These are phyloP conservation scores for Aspergillus arachidicola DNA, from an alignment of 2,329 filamentous ascomycete species.

Conservation along the genomic window DNA sequence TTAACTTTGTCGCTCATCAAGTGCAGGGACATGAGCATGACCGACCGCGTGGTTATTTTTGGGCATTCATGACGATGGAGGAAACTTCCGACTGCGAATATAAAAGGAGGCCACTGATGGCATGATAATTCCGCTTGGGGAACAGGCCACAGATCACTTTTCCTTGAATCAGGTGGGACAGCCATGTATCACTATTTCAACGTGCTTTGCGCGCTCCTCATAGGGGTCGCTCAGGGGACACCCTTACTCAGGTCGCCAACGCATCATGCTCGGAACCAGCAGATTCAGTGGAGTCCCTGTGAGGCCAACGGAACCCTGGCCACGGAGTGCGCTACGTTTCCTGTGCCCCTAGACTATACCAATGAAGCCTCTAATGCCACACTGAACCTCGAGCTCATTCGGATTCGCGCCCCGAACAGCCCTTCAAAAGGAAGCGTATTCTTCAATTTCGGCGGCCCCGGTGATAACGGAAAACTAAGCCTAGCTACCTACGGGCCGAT, in stretches of 20 bases:
- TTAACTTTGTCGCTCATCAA: background rate
- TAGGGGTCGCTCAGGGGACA: background rate
- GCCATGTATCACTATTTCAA: background rate
- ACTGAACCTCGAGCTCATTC: conserved; percentile 31
- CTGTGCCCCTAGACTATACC: conserved; percentile 40
- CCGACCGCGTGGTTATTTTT: background rate
- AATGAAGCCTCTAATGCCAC: conserved; percentile 22
- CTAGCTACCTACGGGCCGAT: conserved; percentile 6
- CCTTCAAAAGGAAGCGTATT: conserved; percentile 36
- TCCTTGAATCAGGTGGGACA: background rate
- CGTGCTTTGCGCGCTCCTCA: background rate
- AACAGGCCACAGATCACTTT: background rate
- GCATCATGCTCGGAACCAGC: background rate
- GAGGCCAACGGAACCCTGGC: background rate
- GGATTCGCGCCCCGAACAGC: conserved; percentile 28
- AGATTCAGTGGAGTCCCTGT: too few relatives aligned
- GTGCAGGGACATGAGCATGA: background rate
- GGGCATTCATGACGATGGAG: background rate
- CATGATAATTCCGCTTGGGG: too few relatives aligned
- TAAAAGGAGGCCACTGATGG: background rate
- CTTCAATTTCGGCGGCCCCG: conserved; percentile 39
- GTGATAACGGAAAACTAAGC: conserved; percentile 15
- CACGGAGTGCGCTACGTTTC: conserved; percentile 32
- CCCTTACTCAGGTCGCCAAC: background rate
- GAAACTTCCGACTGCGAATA: background rate